These are phyloP conservation scores for Auxenochlorella protothecoides DNA, from an alignment of 139 green algal genomes.

Conservation along the genomic window DNA sequence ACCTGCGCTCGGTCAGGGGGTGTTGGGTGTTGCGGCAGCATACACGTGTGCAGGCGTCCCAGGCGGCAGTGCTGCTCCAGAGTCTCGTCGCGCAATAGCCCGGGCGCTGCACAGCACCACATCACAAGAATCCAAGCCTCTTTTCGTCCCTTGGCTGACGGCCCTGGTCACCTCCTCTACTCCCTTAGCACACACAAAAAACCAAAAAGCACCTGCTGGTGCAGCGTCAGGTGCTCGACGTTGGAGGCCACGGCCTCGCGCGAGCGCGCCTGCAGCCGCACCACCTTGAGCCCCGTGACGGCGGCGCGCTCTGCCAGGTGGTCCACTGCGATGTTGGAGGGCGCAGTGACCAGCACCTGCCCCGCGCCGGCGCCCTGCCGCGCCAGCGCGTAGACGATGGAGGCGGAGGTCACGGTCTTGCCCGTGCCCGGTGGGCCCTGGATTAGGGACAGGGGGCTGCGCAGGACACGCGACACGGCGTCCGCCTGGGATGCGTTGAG, in stretches of 20 bases:
- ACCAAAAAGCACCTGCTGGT: constrained; percentile 66
- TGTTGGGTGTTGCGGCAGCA: too few species aligned
- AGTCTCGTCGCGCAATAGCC: too few species aligned
- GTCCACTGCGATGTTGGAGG: constrained; percentile 96
- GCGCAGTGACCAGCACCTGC: constrained; percentile 86
- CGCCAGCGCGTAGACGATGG: constrained; percentile 89
- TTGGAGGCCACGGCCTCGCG: constrained; percentile 70
- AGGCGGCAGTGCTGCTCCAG: too few species aligned
- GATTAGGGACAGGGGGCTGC: constrained; percentile 76
- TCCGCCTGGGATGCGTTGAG: constrained; percentile 86
- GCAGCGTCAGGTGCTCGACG: constrained; percentile 92
- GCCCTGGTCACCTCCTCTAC: too few species aligned
- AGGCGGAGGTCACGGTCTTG: constrained; percentile 95
- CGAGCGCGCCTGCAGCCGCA: constrained; percentile 81
- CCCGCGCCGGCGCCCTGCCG: constrained; percentile 41
- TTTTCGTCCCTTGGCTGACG: too few species aligned
- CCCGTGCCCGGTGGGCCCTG: constrained; percentile 87
- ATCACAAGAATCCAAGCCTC: too few species aligned
- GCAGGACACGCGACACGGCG: constrained; percentile 65
- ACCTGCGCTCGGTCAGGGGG: constrained; percentile 33
- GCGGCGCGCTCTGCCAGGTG: constrained; percentile 92
- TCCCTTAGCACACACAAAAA: background rate
- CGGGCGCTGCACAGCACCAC: too few species aligned
- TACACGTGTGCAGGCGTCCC: too few species aligned
- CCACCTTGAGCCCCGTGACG: constrained; percentile 85